A percentile compares a stretch with the other conserved stretches of the same genome.
These are phyloP conservation scores for Schwanniomyces etchellsii DNA, from an alignment of 1,139 yeast genomes.

Conservation along the genomic window DNA sequence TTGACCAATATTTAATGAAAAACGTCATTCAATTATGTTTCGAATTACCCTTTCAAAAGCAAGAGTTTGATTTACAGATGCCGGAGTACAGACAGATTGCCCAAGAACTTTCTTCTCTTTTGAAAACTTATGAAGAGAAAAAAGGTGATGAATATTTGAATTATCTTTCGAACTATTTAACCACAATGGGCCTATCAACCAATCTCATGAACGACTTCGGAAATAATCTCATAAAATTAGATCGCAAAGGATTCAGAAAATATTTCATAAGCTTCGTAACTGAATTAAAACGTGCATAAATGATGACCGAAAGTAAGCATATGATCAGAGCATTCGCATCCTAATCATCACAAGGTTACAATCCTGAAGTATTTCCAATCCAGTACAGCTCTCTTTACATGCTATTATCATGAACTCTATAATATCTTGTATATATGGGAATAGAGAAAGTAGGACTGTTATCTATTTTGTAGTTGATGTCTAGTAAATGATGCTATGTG, in stretches of 20 bases:
- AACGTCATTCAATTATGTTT: constrained; percentile 66
- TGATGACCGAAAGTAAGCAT: too few species aligned
- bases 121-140: constrained; percentile 53
- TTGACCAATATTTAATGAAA: constrained; percentile 63
- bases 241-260: constrained; percentile 58
- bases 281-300: constrained; percentile 29
- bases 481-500: too few species aligned
- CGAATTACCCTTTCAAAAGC: constrained; percentile 73
- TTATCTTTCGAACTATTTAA: constrained; percentile 50
- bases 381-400: too few species aligned
- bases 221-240: constrained; percentile 46
- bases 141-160: constrained; percentile 38
- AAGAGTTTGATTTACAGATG: constrained; percentile 61
- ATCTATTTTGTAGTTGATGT: too few species aligned
- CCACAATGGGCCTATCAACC: constrained; percentile 55
- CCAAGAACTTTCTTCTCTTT: constrained; percentile 66
- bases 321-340: neutral
- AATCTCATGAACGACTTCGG: constrained; percentile 54
- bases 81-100: constrained; percentile 74
- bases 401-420: too few species aligned
- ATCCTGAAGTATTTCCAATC: constrained; percentile 1
- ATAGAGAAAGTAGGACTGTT: too few species aligned
- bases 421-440: too few species aligned
- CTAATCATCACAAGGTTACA: neutral
- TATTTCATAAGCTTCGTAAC: constrained; percentile 55